Percentiles rank a stretch among this genome's conserved stretches.
phyloP scores from a whole-genome alignment of 2,329 filamentous ascomycete genomes.

The Fusarium sp. region DNA sequence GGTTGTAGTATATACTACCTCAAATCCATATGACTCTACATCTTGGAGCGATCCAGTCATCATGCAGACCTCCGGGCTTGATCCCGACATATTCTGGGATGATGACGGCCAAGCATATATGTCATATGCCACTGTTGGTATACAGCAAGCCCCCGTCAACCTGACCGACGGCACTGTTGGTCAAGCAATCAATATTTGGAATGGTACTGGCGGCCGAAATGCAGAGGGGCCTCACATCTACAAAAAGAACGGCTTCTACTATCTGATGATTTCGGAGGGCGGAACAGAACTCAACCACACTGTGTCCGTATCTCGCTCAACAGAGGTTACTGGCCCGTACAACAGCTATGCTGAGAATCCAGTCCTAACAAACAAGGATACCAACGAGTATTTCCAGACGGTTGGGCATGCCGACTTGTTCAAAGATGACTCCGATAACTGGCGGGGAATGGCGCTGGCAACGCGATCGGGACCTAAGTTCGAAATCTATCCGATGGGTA shows the following conservation, averaged over 20 bases:
- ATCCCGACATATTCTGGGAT: background rate
- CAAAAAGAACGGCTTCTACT: constrained; percentile 59
- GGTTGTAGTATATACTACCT: background rate
- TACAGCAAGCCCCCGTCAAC: background rate
- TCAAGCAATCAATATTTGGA: constrained; percentile 51
- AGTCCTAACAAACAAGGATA: background rate
- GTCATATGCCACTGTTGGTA: background rate
- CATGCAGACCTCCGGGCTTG: background rate
- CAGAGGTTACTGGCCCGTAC: background rate
- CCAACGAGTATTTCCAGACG: background rate
- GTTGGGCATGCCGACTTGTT: background rate
- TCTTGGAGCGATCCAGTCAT: background rate
- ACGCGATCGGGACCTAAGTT: background rate
- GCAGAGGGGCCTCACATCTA: constrained; percentile 55
- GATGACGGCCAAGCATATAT: background rate
- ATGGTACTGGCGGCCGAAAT: constrained; percentile 57
- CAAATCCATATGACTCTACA: background rate
- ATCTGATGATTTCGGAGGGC: constrained; percentile 63
- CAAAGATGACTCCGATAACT: background rate
- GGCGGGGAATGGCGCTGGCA: background rate
- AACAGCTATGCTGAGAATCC: background rate
- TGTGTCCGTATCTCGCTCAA: constrained; percentile 57
- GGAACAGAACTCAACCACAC: constrained; percentile 58
- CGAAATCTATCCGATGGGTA: background rate
- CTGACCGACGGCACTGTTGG: background rate